Base-by-base conservation (phyloP, 805 yeast species). In the Blastobotrys robertii region DNA sequence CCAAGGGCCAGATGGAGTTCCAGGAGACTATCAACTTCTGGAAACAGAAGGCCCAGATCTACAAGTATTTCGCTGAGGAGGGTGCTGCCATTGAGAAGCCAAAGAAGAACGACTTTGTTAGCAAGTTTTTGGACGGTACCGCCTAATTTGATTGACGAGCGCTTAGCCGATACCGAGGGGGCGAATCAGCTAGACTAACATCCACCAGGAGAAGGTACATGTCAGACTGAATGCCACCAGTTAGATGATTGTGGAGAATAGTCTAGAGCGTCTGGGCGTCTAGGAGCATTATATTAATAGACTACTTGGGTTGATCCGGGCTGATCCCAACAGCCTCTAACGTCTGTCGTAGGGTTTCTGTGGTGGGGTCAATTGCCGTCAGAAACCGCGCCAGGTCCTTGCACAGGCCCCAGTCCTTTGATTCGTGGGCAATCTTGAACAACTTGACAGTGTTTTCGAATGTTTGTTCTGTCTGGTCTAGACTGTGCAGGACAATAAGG, bases 1-100 rank as follows among this genome's bases (percentile, higher is more conserved):
- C 83, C 67, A 82, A 84, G 67, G 94, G 90, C 5, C 87, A 83
- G 57, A 83, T 83, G 92, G 95, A 85, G 62, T 85, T 78, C 65
- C 95, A 84, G 66, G 94, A 84, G 59, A 72, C 84, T 57, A 73
- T 80, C 56, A 85, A 85, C 66, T 84, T 84, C 69, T 84, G 95
- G 94, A 85, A 84, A 63, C 94, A 85, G 69, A 78, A 76, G 59
- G 76, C 88, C 50, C 94, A 84, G 63, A 85, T 84, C 37, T 70
- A 82, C 78, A 77, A 81, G 65, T 84, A 80, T 68, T 84, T 84
- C 54, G 84, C 79, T 52, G 79, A 78, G 53, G 80, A 74, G 60
- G 73, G 72, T 36, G 68, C 67, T 30, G 74, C 81, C 51, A 70
- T 70, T 50, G 69, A 68, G 35, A 73, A 76, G 48, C 49, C 45